Evolutionary conservation across 345 rosid species (phyloP).

Genomic region (Viola odorata): DNA sequence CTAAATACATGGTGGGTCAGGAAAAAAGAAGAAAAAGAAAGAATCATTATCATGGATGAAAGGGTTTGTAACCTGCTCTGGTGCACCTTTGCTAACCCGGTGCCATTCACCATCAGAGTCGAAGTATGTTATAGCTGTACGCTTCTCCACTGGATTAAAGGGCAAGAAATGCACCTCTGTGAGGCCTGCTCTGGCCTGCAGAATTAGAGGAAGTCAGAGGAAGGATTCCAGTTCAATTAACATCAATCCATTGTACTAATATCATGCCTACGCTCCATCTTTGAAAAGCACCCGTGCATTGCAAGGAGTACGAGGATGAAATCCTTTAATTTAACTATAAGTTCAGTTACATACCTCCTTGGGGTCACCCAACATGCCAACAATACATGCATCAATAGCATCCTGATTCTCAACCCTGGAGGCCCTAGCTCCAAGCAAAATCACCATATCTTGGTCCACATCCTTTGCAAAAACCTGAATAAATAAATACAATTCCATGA

Average conservation of each 20-base stretch:
- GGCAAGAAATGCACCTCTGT: slow-evolving; percentile 77
- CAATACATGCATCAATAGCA: slow-evolving; percentile 64
- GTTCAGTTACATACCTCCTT: slow-evolving; percentile 34
- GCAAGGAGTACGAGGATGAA: no score
- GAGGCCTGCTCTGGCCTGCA: slow-evolving; percentile 70
- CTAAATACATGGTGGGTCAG: not conserved
- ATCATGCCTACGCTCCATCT: no score
- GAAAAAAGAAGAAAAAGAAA: not conserved
- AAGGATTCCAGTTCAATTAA: not conserved
- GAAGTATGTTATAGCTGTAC: slow-evolving; percentile 76
- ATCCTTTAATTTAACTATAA: not conserved
- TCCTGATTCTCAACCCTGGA: slow-evolving; percentile 83
- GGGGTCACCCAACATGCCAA: slow-evolving; percentile 54
- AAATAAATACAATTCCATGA: not conserved
- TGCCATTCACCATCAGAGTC: slow-evolving; percentile 66
- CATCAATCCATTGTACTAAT: not conserved
- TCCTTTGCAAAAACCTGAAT: slow-evolving; percentile 53
- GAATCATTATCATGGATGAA: not conserved
- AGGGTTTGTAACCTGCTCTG: slow-evolving; percentile 54
- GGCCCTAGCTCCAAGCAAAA: slow-evolving; percentile 70
- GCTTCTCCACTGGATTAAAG: slow-evolving; percentile 82
- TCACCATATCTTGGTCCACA: slow-evolving; percentile 47
- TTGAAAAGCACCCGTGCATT: no score
- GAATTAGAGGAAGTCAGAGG: not conserved
- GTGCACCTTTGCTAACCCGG: slow-evolving; percentile 78